Evolutionary conservation across 108 stramenopile species (phyloP), one percentile per base, ranked within the genome.

Genomic region (Fistulifera pelliculosa): DNA sequence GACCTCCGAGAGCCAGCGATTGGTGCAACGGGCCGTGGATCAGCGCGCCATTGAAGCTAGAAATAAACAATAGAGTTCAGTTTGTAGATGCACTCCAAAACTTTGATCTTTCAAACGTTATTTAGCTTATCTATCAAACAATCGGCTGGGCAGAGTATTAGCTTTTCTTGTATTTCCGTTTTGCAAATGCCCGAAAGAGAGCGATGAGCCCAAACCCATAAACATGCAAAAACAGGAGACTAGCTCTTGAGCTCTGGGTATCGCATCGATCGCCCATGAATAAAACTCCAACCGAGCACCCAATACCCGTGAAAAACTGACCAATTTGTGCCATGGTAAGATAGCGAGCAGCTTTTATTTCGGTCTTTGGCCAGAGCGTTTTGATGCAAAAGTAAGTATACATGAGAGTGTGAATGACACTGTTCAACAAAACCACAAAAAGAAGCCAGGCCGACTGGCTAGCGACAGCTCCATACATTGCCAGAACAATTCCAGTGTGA

Each of bases 11-110:
- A 57, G 6, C 52, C 81, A 11, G 81, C 61, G 64, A 47, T 44
- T 81, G 24, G 77, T 83, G 2, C 85, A 87, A 44, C 80, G 76
- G 49, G 61, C 60, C 21, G 73, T 75, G 10, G 85, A 83, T 59
- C 74, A 83, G 23, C 68, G 75, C 17, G 85, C 85, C 0, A 87
- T 87, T 18, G 21, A 42, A 44, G 39, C 38, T 3, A 42, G 56
- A 43, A 23, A 7, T 23, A 35, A 35, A 35, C 31, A 35, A 35
- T 35, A 45, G 11, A 41, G n/a, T n/a, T n/a, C n/a, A n/a, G n/a
- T n/a, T n/a, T n/a, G n/a, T n/a, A n/a, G n/a, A n/a, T n/a, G n/a
- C n/a, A n/a, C n/a, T n/a, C n/a, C n/a, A n/a, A n/a, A n/a, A n/a
- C n/a, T n/a, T n/a, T n/a, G n/a, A n/a, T n/a, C n/a, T n/a, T n/a